Percentiles rank a stretch among this genome's conserved stretches.
Conservation (phyloP, 2,329 filamentous ascomycete species). For the Lachnellula occidentalis region DNA sequence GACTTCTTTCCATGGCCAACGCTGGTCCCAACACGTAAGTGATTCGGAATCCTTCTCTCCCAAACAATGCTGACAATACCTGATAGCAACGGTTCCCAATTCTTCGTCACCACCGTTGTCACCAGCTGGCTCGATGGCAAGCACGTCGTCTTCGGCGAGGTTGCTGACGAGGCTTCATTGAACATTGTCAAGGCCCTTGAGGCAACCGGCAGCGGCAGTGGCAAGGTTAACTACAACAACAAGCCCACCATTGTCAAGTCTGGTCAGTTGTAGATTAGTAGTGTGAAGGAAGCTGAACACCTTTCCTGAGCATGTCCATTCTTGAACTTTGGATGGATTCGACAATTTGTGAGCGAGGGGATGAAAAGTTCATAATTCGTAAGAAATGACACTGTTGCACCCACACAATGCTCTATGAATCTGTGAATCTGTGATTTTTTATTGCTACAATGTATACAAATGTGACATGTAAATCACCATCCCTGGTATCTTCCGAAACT, state of each 20-base stretch:
- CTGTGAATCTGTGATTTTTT: neutral
- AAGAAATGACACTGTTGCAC: slow-evolving; percentile 19
- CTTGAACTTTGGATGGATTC: slow-evolving; percentile 4
- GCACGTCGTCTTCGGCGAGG: slow-evolving; percentile 83
- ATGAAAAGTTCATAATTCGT: slow-evolving; percentile 23
- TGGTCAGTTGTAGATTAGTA: slow-evolving; percentile 43
- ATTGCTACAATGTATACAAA: neutral
- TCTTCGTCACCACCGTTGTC: slow-evolving; percentile 91
- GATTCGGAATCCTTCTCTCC: slow-evolving; percentile 50
- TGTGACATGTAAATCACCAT: slow-evolving; percentile 2
- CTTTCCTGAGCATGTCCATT: slow-evolving; percentile 10
- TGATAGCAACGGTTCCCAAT: slow-evolving; percentile 90
- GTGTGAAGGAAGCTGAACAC: slow-evolving; percentile 4
- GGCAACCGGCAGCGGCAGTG: slow-evolving; percentile 51
- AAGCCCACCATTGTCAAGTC: slow-evolving; percentile 53
- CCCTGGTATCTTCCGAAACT: slow-evolving; percentile 30
- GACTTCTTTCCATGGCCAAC: slow-evolving; percentile 92
- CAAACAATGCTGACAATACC: slow-evolving; percentile 50
- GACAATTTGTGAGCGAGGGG: slow-evolving; percentile 10
- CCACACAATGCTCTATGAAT: neutral
- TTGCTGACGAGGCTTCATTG: slow-evolving; percentile 40
- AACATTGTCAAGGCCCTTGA: slow-evolving; percentile 56
- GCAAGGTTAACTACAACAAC: slow-evolving; percentile 50
- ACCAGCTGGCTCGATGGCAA: slow-evolving; percentile 81
- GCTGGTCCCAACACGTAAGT: slow-evolving; percentile 85